A percentile compares a stretch with the other conserved stretches of the same genome.
Evolutionary conservation across 306 rosid species (phyloP).

Genomic region (Cucurbita argyrosperma): DNA sequence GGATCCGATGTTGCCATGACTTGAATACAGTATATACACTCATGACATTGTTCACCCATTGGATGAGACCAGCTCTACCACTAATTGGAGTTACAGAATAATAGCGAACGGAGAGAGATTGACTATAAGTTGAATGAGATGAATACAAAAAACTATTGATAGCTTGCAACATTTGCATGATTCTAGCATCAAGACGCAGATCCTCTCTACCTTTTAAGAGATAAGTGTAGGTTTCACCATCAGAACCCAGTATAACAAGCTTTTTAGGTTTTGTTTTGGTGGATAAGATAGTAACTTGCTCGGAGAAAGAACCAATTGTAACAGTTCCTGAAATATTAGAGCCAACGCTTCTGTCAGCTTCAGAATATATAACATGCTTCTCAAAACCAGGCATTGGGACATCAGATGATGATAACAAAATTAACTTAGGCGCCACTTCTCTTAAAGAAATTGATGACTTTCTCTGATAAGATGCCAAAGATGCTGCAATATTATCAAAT

Average conservation of each 20-base stretch:
- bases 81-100: conserved; percentile 97
- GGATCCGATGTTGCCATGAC: conserved; percentile 86
- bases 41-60: conserved; percentile 84
- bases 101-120: conserved; percentile 65
- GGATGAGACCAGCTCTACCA: conserved; percentile 91
- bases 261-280: conserved; percentile 97
- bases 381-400: conserved; percentile 98
- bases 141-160: conserved; percentile 72
- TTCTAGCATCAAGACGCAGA: conserved; percentile 92
- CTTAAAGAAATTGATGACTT: conserved; percentile 66
- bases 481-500: conserved; percentile 77
- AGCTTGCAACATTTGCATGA: conserved; percentile 92
- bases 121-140: conserved; percentile 58
- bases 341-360: conserved; percentile 31
- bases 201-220: conserved; percentile 95
- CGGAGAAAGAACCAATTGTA: conserved; percentile 70
- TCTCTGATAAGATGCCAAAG: conserved; percentile 87
- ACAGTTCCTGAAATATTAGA: conserved; percentile 51
- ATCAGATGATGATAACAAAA: conserved; percentile 69
- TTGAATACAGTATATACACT: conserved; percentile 88
- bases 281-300: conserved; percentile 64
- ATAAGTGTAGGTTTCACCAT: conserved; percentile 83
- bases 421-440: conserved; percentile 80
- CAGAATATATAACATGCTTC: conserved; percentile 49
- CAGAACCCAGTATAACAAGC: conserved; percentile 74